Evolutionary conservation across 768 basidiomycete species (phyloP).

Genomic region (Lactarius hengduanensis): DNA sequence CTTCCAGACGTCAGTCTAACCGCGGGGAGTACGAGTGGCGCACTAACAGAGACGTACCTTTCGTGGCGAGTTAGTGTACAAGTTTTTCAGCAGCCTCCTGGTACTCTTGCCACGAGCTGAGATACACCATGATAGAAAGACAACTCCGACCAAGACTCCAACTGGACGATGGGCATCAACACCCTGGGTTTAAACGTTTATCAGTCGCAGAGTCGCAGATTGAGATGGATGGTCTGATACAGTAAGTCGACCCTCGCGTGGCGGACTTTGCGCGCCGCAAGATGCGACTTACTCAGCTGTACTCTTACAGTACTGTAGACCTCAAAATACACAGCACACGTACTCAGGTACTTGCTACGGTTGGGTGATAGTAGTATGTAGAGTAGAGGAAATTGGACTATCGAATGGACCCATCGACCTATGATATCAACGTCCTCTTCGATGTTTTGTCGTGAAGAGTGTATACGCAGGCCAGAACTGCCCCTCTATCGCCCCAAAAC

Average conservation of each 20-base stretch:
- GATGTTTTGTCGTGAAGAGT: not conserved
- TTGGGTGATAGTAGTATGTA: no score
- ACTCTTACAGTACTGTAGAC: not conserved
- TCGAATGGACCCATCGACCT: not conserved
- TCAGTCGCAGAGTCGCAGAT: no score
- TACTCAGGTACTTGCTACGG: not conserved
- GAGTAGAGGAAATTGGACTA: not conserved
- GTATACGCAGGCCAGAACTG: slow-evolving; percentile 32
- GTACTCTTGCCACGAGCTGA: slow-evolving; percentile 86
- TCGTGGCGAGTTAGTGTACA: slow-evolving; percentile 78
- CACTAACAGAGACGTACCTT: slow-evolving; percentile 49
- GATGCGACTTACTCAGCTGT: no score
- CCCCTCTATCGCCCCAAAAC: slow-evolving; percentile 42
- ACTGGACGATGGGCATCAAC: slow-evolving; percentile 22
- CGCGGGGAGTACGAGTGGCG: slow-evolving; percentile 1
- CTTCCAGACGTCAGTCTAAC: slow-evolving; percentile 43
- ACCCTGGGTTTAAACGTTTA: not conserved
- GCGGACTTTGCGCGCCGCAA: not conserved
- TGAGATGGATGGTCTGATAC: slow-evolving; percentile 12
- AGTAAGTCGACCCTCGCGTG: not conserved
- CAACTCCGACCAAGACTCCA: not conserved
- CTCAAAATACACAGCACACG: not conserved
- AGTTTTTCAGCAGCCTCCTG: slow-evolving; percentile 85
- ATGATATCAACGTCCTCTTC: slow-evolving; percentile 5
- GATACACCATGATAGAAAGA: slow-evolving; percentile 73